Base-by-base conservation (phyloP, 2,329 filamentous ascomycete genomes). In the Phoma sp. region DNA sequence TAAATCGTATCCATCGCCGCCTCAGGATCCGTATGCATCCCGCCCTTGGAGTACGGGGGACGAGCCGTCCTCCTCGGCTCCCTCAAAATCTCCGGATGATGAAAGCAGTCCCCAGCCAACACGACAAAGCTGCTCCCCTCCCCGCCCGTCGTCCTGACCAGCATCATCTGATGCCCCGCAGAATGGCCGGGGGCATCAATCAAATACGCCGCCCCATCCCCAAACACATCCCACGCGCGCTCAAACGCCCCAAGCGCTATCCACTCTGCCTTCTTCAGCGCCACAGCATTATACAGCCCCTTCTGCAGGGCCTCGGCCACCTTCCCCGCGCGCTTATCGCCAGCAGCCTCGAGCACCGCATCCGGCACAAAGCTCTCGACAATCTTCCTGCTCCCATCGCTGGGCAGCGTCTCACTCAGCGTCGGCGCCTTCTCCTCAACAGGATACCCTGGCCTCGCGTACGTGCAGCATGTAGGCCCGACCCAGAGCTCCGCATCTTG, bases 151-250 rank as follows among this genome's bases (percentile, higher is more conserved):
- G 65, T 65, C 2, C 69, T 48, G 2, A 72, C 39, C 23, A 73
- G 59, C 66, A 72, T 65, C 68, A 71, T 83, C 11, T 83, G 68
- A 58, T 84, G 82, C 0, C 82, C 82, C 10, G 78, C 73, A 0
- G 83, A 67, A 59, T 84, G 82, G 0, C 82, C 82, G 0, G 82
- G 82, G 0, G 77, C 76, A 59, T 83, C 78, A 23, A 84, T 68
- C 0, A 83, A 65, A 59, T 76, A 81, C 4, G 82, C 64, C n/a
- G 73, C 74, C 0, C 77, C 78, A 55, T 85, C 82, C 0, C 71
- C 70, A 55, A 82, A 80, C 8, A 82, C 61, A 59, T 84, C 81
- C 9, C 82, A 67, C 0, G 72, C 74, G 1, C 75, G 64, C 1
- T 79, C 77, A 50, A 83, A 82, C 0, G 74, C 48, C 7, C 68